phyloP scores from a whole-genome alignment of 495 filamentous ascomycete genomes.

The Aspergillus sclerotiicarbonarius region DNA sequence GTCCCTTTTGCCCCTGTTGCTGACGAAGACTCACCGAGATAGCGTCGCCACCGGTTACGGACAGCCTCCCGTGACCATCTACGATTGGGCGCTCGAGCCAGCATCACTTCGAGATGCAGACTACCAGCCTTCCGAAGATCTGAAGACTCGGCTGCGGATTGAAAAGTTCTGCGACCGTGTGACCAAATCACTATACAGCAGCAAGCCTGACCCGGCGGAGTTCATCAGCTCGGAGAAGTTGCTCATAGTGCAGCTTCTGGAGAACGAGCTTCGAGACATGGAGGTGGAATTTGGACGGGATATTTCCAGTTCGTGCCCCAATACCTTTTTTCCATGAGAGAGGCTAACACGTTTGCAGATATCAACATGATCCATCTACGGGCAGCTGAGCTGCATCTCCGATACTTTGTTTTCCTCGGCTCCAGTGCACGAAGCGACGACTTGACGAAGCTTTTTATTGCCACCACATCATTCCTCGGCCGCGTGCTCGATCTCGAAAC shows the following conservation, averaged over 20 bases:
- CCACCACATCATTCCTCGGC: constrained; percentile 54
- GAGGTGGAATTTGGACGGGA: constrained; percentile 46
- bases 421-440: constrained; percentile 63
- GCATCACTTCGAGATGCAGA: constrained; percentile 60
- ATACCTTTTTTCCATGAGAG: constrained; percentile 60
- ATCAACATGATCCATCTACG: constrained; percentile 52
- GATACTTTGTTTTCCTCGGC: constrained; percentile 47
- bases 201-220: constrained; percentile 70
- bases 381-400: constrained; percentile 44
- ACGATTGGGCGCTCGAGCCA: constrained; percentile 79
- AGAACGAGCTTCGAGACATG: constrained; percentile 52
- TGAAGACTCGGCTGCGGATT: constrained; percentile 71
- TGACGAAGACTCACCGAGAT: constrained; percentile 18
- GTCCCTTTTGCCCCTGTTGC: constrained; percentile 9
- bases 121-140: constrained; percentile 63
- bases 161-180: constrained; percentile 85
- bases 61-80: constrained; percentile 79
- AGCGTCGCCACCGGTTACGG: constrained; percentile 88
- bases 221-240: constrained; percentile 71
- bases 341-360: constrained; percentile 55
- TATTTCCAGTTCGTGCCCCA: constrained; percentile 54
- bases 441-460: constrained; percentile 66
- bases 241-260: constrained; percentile 58
- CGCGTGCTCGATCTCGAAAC: constrained; percentile 49
- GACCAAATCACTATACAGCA: constrained; percentile 82